Conservation (phyloP, 495 filamentous ascomycete genomes). For the Aspergillus mulundensis region DNA sequence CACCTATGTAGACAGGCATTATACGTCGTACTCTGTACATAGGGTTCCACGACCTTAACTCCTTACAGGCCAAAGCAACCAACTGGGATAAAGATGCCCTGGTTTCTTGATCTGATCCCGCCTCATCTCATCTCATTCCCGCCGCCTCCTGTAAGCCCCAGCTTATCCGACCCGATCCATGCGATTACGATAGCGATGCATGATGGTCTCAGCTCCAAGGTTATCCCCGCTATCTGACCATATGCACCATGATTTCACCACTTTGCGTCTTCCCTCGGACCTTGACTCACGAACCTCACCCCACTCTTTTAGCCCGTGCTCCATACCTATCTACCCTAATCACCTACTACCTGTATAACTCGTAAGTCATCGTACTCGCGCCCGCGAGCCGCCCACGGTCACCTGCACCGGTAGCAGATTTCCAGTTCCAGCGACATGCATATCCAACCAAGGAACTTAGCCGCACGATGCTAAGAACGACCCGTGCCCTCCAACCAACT, state of each 20-base stretch:
- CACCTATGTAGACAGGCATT: too few species aligned
- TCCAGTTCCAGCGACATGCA: constrained; percentile 14
- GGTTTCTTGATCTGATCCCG: not conserved
- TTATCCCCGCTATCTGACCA: not conserved
- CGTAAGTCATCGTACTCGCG: too few species aligned
- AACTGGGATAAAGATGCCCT: not conserved
- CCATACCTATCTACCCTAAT: too few species aligned
- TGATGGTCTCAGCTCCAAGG: not conserved
- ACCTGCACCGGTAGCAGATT: not conserved
- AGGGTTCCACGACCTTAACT: not conserved
- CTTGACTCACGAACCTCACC: too few species aligned
- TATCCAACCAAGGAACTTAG: not conserved
- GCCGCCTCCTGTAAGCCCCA: too few species aligned
- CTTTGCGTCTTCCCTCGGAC: too few species aligned
- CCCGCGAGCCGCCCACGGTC: too few species aligned
- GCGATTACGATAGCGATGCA: not conserved
- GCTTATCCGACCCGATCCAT: not conserved
- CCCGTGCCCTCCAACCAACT: not conserved
- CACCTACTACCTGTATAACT: not conserved
- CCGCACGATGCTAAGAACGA: not conserved
- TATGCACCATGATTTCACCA: too few species aligned
- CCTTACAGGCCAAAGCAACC: not conserved
- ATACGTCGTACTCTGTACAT: not conserved
- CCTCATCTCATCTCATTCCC: not conserved
- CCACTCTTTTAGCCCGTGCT: too few species aligned